Evolutionary conservation across 2,329 filamentous ascomycete species (phyloP).

Genomic region (Lecanicillium sp.): DNA sequence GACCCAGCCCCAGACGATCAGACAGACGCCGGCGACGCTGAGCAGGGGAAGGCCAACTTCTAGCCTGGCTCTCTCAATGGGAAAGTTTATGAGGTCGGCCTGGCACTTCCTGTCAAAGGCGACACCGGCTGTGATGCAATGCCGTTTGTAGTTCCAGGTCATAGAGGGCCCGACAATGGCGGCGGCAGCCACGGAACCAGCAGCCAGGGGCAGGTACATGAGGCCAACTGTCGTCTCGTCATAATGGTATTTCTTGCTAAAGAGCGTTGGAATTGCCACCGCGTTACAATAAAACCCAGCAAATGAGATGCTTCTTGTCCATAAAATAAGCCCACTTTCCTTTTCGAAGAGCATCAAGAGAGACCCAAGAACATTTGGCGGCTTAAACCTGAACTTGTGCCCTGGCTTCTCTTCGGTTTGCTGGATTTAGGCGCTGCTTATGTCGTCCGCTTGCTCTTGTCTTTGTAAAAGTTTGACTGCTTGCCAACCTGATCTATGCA

Average conservation of each 20-base stretch:
- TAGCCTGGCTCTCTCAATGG: constrained; percentile 43
- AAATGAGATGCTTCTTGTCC: constrained; percentile 36
- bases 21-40: constrained; percentile 36
- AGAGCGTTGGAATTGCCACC: constrained; percentile 34
- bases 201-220: constrained; percentile 44
- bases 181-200: constrained; percentile 39
- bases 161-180: constrained; percentile 45
- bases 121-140: constrained; percentile 46
- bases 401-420: neutral
- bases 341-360: constrained; percentile 32
- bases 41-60: constrained; percentile 44
- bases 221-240: constrained; percentile 47
- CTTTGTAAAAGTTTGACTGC: constrained; percentile 14
- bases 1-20: constrained; percentile 46
- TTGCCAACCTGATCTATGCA: constrained; percentile 28
- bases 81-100: constrained; percentile 39
- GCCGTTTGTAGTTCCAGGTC: constrained; percentile 60
- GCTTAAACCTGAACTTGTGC: constrained; percentile 25
- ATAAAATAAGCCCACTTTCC: constrained; percentile 35
- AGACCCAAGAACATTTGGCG: constrained; percentile 32
- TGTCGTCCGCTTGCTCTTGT: constrained; percentile 6
- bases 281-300: constrained; percentile 42
- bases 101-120: constrained; percentile 44
- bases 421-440: neutral
- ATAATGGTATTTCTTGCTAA: constrained; percentile 49